Conservation (phyloP, 495 filamentous ascomycete genomes). For the Filosporella fistucella region DNA sequence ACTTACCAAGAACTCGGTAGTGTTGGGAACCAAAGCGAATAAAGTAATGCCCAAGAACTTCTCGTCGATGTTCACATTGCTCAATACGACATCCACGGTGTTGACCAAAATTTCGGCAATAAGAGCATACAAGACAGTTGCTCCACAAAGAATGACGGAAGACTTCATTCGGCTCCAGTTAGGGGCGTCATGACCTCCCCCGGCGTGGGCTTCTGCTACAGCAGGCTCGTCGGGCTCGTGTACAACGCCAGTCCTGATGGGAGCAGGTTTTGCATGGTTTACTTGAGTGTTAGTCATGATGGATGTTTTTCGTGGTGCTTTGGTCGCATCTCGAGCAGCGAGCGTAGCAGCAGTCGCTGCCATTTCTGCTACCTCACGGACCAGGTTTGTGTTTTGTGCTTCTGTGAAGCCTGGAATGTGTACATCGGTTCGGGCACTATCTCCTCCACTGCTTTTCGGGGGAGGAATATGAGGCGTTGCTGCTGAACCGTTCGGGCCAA, state of each 20-base stretch:
- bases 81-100: slow-evolving; percentile 90
- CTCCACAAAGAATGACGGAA: slow-evolving; percentile 80
- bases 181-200: slow-evolving; percentile 90
- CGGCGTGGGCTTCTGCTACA: slow-evolving; percentile 41
- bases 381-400: slow-evolving; percentile 73
- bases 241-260: slow-evolving; percentile 16
- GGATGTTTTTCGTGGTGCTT: slow-evolving; percentile 43
- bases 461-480: slow-evolving; percentile 67
- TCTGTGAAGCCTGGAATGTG: slow-evolving; percentile 66
- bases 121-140: slow-evolving; percentile 88
- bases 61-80: slow-evolving; percentile 87
- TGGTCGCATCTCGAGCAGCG: slow-evolving; percentile 74
- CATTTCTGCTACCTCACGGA: slow-evolving; percentile 83
- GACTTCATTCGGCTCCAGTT: slow-evolving; percentile 95
- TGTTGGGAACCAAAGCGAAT: slow-evolving; percentile 96
- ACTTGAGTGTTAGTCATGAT: slow-evolving; percentile 28
- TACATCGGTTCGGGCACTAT: slow-evolving; percentile 33
- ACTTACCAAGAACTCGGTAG: slow-evolving; percentile 91
- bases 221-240: slow-evolving; percentile 34
- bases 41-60: slow-evolving; percentile 98
- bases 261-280: slow-evolving; percentile 18
- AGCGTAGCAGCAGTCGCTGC: slow-evolving; percentile 87
- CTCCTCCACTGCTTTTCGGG: slow-evolving; percentile 51
- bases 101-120: slow-evolving; percentile 97
- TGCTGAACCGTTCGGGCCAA: slow-evolving; percentile 23